Evolutionary conservation across 352 stramenopile genomes (phyloP), one percentile per base, ranked within the genome.

Genomic region (Phytophthora cryptogea): DNA sequence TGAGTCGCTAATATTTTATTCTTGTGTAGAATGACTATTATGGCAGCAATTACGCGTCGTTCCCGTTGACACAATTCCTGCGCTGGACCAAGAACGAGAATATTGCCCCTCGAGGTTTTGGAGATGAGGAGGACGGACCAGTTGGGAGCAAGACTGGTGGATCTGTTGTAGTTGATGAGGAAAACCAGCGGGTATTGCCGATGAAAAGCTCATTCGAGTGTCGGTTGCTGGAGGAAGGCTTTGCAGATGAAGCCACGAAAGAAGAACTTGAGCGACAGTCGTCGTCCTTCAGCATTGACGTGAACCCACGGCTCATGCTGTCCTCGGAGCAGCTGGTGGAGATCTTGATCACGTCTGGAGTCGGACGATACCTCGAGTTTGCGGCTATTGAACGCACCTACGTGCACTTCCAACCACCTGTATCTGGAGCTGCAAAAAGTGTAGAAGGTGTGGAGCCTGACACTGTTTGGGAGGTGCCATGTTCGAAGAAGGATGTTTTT

Each of bases 401-500:
- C 61, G 76, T 97, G 45, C 75, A 88, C 37, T 70, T 88, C 10
- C 59, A 63, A 23, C 41, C 52, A 23, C 44, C 72, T 9, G 50
- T 51, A 3, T 47, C 60, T 27, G 51, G 37, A 8, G 36, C 35
- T 27, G 14, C 3, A 3, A 50, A 46, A 7, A 35, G n/a, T n/a
- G 53, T 44, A 45, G 46, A 40, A 11, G 46, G 23, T 50, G 17
- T 42, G 9, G 44, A 65, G 8, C 5, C 43, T 14, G 79, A 88
- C 30, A 75, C 68, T 3, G 72, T 96, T 11, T 94, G 78, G 73
- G 63, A 88, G 16, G 89, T 97, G 20, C 89, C 89, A 39, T 96
- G 88, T 69, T 94, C 83, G 4, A 97, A 97, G 70, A 89, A 88
- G 37, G 89, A 95, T 37, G 88, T 97, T 16, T 96, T 97, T 59